Conservation (phyloP, 2,329 filamentous ascomycete genomes). For the Fusarium pininemorale region DNA sequence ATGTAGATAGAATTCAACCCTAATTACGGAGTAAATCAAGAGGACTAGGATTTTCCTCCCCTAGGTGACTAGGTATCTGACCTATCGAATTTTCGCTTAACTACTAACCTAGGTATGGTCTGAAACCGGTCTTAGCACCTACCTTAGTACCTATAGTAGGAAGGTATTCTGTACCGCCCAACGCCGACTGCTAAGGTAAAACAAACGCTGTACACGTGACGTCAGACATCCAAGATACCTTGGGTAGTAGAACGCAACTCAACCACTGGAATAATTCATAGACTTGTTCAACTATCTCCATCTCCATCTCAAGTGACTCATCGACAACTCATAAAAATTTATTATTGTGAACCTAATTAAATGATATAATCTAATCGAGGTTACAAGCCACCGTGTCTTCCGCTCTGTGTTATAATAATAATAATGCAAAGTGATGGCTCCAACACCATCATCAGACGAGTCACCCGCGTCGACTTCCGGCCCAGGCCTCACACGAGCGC, state of each 20-base stretch:
- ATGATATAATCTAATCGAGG: background rate
- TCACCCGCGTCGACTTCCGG: constrained; percentile 39
- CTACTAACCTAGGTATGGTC: background rate
- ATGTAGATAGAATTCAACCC: background rate
- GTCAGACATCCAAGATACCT: constrained; percentile 24
- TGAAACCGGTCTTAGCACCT: background rate
- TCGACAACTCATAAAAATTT: background rate
- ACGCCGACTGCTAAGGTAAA: background rate
- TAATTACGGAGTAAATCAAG: background rate
- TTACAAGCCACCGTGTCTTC: background rate
- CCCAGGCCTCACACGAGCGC: constrained; percentile 22
- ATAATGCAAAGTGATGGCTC: constrained; percentile 43
- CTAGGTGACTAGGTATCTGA: no score
- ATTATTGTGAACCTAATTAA: background rate
- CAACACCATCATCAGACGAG: constrained; percentile 45
- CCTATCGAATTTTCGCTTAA: background rate
- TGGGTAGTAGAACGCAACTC: background rate
- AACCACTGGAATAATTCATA: background rate
- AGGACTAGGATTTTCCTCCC: background rate
- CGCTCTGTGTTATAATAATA: constrained; percentile 12
- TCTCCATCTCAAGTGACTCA: background rate
- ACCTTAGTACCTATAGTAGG: background rate
- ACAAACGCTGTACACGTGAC: constrained; percentile 36
- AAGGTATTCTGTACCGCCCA: background rate
- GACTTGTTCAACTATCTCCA: background rate